These are phyloP conservation scores for Candida pseudofarinosa DNA, from an alignment of 805 yeast genomes.

Conservation along the genomic window DNA sequence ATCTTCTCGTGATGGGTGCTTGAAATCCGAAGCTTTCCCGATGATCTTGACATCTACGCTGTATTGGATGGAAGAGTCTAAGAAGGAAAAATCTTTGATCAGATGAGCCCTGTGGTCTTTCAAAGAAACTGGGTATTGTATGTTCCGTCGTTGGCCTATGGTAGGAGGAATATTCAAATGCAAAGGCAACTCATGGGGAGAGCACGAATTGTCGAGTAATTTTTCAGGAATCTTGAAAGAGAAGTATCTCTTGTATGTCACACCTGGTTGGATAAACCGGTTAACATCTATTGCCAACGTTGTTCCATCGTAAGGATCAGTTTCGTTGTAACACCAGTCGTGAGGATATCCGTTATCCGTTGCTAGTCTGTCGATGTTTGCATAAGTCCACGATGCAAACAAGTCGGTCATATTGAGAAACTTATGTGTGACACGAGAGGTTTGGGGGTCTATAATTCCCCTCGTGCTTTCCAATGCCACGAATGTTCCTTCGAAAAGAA, in stretches of 20 bases:
- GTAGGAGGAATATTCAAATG: slow-evolving; percentile 38
- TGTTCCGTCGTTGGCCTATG: slow-evolving; percentile 28
- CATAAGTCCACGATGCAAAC: slow-evolving; percentile 43
- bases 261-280: slow-evolving; percentile 32
- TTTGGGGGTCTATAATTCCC: slow-evolving; percentile 20
- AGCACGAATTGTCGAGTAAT: slow-evolving; percentile 38
- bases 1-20: slow-evolving; percentile 18
- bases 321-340: slow-evolving; percentile 45
- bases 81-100: slow-evolving; percentile 31
- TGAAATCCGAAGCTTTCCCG: slow-evolving; percentile 36
- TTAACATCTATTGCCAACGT: slow-evolving; percentile 32
- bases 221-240: slow-evolving; percentile 40
- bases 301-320: slow-evolving; percentile 38
- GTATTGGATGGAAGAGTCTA: slow-evolving; percentile 32
- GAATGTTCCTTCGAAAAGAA: slow-evolving; percentile 37
- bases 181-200: slow-evolving; percentile 26
- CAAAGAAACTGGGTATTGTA: background rate
- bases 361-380: slow-evolving; percentile 36
- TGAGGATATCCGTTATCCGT: slow-evolving; percentile 39
- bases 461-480: slow-evolving; percentile 22
- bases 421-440: slow-evolving; percentile 28
- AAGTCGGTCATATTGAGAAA: slow-evolving; percentile 41
- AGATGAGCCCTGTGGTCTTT: slow-evolving; percentile 14
- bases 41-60: slow-evolving; percentile 38
- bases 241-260: slow-evolving; percentile 39